These are phyloP conservation scores for Umbelopsis isabellina DNA, from an alignment of 192 early-diverging fungal species.

Conservation along the genomic window DNA sequence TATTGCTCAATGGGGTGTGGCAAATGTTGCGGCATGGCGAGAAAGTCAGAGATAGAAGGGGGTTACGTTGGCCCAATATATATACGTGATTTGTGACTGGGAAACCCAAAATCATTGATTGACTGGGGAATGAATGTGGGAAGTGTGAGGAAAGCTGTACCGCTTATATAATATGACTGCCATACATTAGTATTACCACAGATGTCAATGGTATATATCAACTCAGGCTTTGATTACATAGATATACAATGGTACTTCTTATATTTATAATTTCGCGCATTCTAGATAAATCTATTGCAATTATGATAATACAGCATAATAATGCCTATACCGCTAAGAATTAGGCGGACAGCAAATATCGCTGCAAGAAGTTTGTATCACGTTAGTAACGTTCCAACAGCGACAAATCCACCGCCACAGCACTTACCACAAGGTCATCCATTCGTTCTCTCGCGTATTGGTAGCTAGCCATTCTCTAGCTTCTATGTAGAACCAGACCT, in stretches of 20 bases:
- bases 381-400: neutral
- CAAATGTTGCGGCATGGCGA: constrained; percentile 2
- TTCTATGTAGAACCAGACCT: constrained; percentile 66
- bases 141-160: too few species aligned
- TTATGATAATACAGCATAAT: neutral
- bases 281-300: too few species aligned
- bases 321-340: neutral
- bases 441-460: constrained; percentile 38
- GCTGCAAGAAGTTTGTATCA: neutral
- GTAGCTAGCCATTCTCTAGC: constrained; percentile 54
- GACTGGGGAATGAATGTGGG: too few species aligned
- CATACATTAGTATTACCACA: too few species aligned
- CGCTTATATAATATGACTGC: too few species aligned
- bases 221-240: too few species aligned
- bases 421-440: constrained; percentile 43
- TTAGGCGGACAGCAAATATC: constrained; percentile 17
- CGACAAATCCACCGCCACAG: neutral
- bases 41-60: neutral
- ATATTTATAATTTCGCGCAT: too few species aligned
- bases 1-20: constrained; percentile 45
- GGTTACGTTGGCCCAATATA: too few species aligned
- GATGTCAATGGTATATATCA: too few species aligned
- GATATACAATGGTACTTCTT: too few species aligned
- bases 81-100: neutral
- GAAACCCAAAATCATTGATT: neutral